Conservation (phyloP, 768 basidiomycete genomes). For the Gymnopilus junonius region DNA sequence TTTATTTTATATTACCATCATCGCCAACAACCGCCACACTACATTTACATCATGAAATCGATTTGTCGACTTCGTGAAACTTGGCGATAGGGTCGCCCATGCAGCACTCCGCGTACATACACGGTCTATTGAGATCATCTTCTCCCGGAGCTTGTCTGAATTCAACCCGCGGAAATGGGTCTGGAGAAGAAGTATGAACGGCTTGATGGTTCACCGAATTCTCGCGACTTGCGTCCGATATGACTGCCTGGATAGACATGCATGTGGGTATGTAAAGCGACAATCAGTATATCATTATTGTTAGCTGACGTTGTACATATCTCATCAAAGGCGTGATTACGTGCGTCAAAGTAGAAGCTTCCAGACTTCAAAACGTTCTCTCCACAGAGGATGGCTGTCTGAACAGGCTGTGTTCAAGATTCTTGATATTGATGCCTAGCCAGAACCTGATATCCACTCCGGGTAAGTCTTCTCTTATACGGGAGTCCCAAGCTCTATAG, state of each 20-base stretch:
- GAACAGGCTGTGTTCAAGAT: background rate
- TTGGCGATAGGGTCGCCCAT: too few species aligned
- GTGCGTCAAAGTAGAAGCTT: background rate
- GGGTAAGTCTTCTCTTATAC: background rate
- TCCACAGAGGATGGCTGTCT: background rate
- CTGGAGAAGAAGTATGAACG: background rate
- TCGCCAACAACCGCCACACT: background rate
- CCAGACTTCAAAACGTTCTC: background rate
- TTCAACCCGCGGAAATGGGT: background rate
- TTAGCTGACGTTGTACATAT: background rate
- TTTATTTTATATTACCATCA: background rate
- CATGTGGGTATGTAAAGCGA: background rate
- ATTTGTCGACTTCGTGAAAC: too few species aligned
- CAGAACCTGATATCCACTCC: background rate
- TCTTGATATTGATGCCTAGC: background rate
- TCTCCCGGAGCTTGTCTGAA: background rate
- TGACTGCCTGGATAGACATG: background rate
- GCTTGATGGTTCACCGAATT: background rate
- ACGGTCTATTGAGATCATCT: background rate
- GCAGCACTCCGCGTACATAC: too few species aligned
- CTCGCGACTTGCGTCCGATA: background rate
- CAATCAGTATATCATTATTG: background rate
- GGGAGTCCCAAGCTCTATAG: background rate
- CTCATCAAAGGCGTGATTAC: background rate
- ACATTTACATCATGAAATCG: background rate